These are phyloP conservation scores for Physocladia obscura DNA, from an alignment of 192 early-diverging fungal species.

Conservation along the genomic window DNA sequence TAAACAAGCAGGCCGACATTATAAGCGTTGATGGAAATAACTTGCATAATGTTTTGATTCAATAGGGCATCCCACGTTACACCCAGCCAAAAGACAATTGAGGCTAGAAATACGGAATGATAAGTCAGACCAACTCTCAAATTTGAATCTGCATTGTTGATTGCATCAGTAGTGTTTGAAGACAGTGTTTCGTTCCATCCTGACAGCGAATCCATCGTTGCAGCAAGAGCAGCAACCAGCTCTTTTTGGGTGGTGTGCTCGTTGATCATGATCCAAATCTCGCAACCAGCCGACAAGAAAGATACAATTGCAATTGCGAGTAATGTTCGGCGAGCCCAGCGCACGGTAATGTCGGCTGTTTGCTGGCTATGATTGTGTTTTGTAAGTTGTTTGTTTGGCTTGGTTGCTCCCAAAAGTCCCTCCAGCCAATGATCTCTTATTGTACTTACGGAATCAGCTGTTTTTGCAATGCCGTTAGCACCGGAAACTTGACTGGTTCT, in stretches of 20 bases:
- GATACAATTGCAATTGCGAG: neutral
- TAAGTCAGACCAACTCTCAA: constrained; percentile 9
- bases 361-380: constrained; percentile 15
- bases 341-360: constrained; percentile 4
- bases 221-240: neutral
- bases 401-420: no score
- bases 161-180: neutral
- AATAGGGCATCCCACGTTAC: constrained; percentile 17
- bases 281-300: neutral
- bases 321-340: neutral
- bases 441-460: no score
- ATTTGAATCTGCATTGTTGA: neutral
- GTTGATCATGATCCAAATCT: constrained; percentile 23
- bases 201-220: no score
- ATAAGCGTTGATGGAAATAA: constrained; percentile 7
- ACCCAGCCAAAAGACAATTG: constrained; percentile 14
- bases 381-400: no score
- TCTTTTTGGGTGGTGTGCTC: neutral
- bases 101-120: constrained; percentile 13
- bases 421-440: no score
- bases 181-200: neutral
- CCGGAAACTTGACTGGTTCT: no score
- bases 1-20: constrained; percentile 26
- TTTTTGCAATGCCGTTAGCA: no score
- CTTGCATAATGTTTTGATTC: constrained; percentile 23